Conservation (phyloP, 495 filamentous ascomycete species). For the Sordaria brevicollis region DNA sequence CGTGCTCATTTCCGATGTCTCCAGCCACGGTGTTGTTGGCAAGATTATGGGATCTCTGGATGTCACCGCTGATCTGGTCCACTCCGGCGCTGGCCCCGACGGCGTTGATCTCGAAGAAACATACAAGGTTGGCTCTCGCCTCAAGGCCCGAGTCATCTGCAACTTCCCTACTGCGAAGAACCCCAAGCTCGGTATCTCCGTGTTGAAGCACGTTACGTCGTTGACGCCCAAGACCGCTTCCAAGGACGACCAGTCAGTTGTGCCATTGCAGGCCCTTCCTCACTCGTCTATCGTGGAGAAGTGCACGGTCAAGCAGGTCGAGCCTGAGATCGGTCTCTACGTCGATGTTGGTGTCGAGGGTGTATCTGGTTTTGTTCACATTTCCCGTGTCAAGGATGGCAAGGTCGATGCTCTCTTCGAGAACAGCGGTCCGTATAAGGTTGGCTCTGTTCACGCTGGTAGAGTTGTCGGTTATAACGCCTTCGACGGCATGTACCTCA, state of each 20-base stretch:
- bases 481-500: conserved; percentile 74
- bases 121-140: conserved; percentile 68
- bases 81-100: conserved; percentile 61
- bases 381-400: conserved; percentile 77
- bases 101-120: conserved; percentile 58
- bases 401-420: conserved; percentile 73
- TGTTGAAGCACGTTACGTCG: conserved; percentile 71
- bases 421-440: conserved; percentile 62
- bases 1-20: conserved; percentile 67
- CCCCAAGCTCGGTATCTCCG: conserved; percentile 74
- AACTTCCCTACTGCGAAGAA: conserved; percentile 68
- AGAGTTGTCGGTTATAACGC: conserved; percentile 78
- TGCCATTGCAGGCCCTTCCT: conserved; percentile 47
- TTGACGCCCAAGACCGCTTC: conserved; percentile 41
- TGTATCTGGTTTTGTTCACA: conserved; percentile 81
- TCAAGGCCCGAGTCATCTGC: conserved; percentile 78
- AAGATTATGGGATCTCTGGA: conserved; percentile 90
- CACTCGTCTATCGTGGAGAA: conserved; percentile 67
- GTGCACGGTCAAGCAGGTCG: conserved; percentile 66
- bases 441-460: conserved; percentile 66
- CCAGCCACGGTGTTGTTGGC: conserved; percentile 47
- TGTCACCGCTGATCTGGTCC: conserved; percentile 79
- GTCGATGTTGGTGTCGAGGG: conserved; percentile 65
- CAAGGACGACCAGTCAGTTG: conserved; percentile 14
- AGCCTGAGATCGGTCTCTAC: conserved; percentile 68